phyloP scores from a whole-genome alignment of 2,329 filamentous ascomycete species.

The Coccinonectria pachysandricola region DNA sequence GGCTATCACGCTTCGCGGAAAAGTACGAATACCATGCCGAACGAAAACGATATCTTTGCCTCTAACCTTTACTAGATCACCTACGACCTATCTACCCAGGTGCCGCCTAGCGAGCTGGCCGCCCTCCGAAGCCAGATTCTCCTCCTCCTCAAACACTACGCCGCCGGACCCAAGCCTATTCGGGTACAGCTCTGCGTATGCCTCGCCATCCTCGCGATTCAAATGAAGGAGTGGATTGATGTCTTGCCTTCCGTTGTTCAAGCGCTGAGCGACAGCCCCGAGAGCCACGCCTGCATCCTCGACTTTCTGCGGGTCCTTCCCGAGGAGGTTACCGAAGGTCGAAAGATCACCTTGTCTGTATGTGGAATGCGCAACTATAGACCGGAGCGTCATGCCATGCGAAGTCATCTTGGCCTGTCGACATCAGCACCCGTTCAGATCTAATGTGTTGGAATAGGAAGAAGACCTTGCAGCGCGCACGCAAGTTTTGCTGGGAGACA shows the following conservation, averaged over 20 bases:
- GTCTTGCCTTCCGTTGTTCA: conserved; percentile 74
- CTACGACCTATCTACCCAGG: conserved; percentile 80
- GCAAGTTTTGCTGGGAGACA: conserved; percentile 80
- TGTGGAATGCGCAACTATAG: conserved; percentile 55
- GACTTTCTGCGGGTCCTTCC: conserved; percentile 95
- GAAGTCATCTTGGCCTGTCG: conserved; percentile 26
- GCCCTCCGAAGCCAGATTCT: conserved; percentile 78
- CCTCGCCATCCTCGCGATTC: conserved; percentile 86
- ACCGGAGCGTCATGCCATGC: conserved; percentile 24
- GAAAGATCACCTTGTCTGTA: conserved; percentile 99
- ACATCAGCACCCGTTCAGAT: conserved; percentile 25
- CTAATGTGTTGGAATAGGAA: conserved; percentile 59
- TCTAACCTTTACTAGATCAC: conserved; percentile 57
- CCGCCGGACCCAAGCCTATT: conserved; percentile 71
- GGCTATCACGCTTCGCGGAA: conserved; percentile 93
- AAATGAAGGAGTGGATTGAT: conserved; percentile 93
- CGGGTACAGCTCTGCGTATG: conserved; percentile 91
- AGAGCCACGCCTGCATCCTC: conserved; percentile 76
- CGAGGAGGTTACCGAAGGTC: conserved; percentile 97
- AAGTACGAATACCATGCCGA: conserved; percentile 45
- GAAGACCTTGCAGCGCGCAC: conserved; percentile 84
- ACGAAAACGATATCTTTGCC: background rate
- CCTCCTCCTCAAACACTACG: conserved; percentile 68
- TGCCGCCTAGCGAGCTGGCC: conserved; percentile 63
- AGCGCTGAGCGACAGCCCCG: conserved; percentile 63